Percentiles rank a stretch among this genome's conserved stretches.
Evolutionary conservation across 306 rosid genomes (phyloP).

Genomic region (Notholithocarpus densiflorus): DNA sequence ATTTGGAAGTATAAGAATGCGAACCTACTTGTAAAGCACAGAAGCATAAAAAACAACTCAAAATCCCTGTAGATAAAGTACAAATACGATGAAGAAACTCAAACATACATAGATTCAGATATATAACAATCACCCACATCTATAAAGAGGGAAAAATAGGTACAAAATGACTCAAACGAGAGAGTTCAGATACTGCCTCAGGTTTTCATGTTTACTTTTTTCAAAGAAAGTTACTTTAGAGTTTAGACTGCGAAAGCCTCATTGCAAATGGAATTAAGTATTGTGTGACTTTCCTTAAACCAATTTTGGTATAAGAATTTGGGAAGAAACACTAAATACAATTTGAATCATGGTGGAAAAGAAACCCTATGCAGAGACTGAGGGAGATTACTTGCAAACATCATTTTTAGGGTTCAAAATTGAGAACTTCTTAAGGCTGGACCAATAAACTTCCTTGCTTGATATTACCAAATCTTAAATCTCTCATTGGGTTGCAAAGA

Average conservation of each 20-base stretch:
- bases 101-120: slow-evolving; percentile 12
- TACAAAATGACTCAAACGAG: not conserved
- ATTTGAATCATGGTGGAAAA: not conserved
- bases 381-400: not conserved
- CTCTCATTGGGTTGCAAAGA: not conserved
- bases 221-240: not conserved
- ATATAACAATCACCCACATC: not conserved
- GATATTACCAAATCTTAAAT: too few relatives aligned
- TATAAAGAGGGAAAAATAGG: not conserved
- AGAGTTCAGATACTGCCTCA: not conserved
- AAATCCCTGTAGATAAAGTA: not conserved
- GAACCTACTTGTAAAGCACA: slow-evolving; percentile 48
- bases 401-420: not conserved
- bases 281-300: not conserved
- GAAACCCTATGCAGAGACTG: not conserved
- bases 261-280: not conserved
- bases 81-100: slow-evolving; percentile 7
- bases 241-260: not conserved
- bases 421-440: too few relatives aligned
- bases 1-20: slow-evolving; percentile 71
- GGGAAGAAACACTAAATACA: not conserved
- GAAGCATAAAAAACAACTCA: slow-evolving; percentile 19
- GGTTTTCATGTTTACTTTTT: not conserved
- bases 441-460: too few relatives aligned
- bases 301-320: not conserved